Percentiles rank a stretch among this genome's conserved stretches.
These are phyloP conservation scores for Fraxinus dipetala DNA, from an alignment of 305 asterid species.

Conservation along the genomic window DNA sequence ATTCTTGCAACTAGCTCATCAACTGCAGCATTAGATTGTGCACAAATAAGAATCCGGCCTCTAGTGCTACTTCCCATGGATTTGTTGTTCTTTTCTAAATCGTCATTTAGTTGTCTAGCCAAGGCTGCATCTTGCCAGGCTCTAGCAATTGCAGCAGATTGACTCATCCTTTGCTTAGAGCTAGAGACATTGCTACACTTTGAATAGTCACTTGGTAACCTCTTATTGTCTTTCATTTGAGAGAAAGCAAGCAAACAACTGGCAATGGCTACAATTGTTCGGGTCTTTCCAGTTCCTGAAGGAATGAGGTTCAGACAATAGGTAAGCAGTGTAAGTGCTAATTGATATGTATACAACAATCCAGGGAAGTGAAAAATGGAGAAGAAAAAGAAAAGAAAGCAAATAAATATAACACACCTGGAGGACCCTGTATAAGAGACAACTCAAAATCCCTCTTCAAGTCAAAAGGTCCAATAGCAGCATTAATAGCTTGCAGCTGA, in stretches of 20 bases:
- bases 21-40: constrained; percentile 98
- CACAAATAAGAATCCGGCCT: constrained; percentile 91
- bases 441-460: constrained; percentile 59
- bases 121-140: constrained; percentile 99
- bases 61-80: constrained; percentile 46
- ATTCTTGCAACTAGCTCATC: constrained; percentile 93
- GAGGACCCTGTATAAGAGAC: constrained; percentile 98
- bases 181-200: constrained; percentile 33
- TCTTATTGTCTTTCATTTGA: constrained; percentile 50
- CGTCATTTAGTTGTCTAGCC: constrained; percentile 71
- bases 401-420: constrained; percentile 56
- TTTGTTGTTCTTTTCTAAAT: constrained; percentile 38
- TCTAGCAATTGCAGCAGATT: constrained; percentile 85
- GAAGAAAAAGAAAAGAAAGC: constrained; percentile 1
- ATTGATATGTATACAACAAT: constrained; percentile 10
- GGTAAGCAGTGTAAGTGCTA: constrained; percentile 14
- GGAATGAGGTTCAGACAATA: constrained; percentile 24
- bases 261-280: constrained; percentile 84
- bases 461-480: constrained; percentile 68
- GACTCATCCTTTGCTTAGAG: constrained; percentile 53
- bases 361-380: constrained; percentile 11
- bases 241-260: constrained; percentile 77
- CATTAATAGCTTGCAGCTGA: constrained; percentile 85
- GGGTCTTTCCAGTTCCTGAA: constrained; percentile 96
- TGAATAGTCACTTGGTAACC: constrained; percentile 40